Conservation (phyloP, 495 filamentous ascomycete genomes). For the Tuber melanosporum region DNA sequence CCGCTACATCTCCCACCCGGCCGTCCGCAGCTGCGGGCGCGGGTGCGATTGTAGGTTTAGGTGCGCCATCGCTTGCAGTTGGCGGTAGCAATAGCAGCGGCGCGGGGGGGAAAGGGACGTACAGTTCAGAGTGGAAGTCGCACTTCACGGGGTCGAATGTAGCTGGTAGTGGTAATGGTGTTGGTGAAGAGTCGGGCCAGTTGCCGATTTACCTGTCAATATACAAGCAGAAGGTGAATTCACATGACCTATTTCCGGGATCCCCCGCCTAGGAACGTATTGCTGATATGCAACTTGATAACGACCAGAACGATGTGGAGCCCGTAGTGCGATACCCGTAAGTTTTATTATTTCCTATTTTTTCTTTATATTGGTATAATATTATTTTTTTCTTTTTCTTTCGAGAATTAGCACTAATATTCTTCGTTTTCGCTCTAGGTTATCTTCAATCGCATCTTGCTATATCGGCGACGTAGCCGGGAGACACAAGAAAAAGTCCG, state of each 20-base stretch:
- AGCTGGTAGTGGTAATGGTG: neutral
- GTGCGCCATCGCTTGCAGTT: neutral
- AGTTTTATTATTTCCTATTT: conserved; percentile 19
- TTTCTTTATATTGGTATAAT: neutral
- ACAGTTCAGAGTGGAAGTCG: conserved; percentile 14
- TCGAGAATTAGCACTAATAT: neutral
- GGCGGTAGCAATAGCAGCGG: conserved; percentile 20
- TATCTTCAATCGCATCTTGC: conserved; percentile 37
- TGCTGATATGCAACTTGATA: conserved; percentile 2
- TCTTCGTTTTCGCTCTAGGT: conserved; percentile 17
- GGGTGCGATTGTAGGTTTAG: neutral
- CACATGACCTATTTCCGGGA: neutral
- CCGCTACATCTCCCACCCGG: conserved; percentile 27
- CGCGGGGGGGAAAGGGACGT: neutral
- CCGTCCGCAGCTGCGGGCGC: conserved; percentile 32
- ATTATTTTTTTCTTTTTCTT: neutral
- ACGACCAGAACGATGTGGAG: conserved; percentile 33
- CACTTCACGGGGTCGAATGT: conserved; percentile 8
- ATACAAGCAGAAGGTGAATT: conserved; percentile 41
- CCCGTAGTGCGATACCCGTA: conserved; percentile 37
- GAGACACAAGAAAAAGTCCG: conserved; percentile 36
- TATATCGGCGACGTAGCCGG: conserved; percentile 40
- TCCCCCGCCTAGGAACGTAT: neutral
- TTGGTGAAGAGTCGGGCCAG: conserved; percentile 14
- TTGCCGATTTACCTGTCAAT: conserved; percentile 26